Base-by-base conservation (phyloP, 2,329 filamentous ascomycete species). In the Shiraia bambusicola region DNA sequence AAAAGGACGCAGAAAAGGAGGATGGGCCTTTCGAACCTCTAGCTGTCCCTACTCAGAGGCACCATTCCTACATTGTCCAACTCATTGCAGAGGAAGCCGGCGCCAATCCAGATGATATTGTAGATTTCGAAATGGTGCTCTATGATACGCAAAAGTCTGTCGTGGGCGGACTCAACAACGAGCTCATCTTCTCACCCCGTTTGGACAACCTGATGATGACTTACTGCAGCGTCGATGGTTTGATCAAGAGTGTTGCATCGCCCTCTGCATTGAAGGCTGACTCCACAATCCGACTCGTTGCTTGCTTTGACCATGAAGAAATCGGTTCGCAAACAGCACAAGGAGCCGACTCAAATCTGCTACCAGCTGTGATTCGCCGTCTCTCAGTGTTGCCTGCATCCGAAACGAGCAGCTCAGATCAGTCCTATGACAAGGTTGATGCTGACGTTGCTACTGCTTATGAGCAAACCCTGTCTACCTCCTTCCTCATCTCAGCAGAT, bases 161-260 rank as follows among this genome's bases (percentile, higher is more conserved):
- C 63, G 80, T 98, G 12, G 93, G 93, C 45, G 93, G 93, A 26
- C 73, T 98, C 54, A 86, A 88, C 67, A 86, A 96, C 62, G 93
- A 98, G 70, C 87, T 98, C 66, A 88, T 98, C 72, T 96, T 92
- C 74, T 95, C 92, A 2, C 83, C 91, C n/a, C 84, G 93, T 32
- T 80, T 98, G 40, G 93, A 98, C 74, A 98, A 98, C 70, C 78
- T 96, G 12, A 88, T 88, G 72, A 95, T 95, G 88, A 94, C 92
- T 8, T 97, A 90, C 75, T 97, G 93, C 74, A 86, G 87, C 52
- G 83, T 93, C 40, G 80, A 86, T 70, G 90, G 88, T 41, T 76
- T 98, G 42, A 89, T 97, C 58, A 79, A 85, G 50, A 96, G 92
- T 0, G 74, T 94, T 17, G 71, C 76, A 14, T 77, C 81, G 2